phyloP scores from a whole-genome alignment of 768 basidiomycete species.

The Russula olivacea region DNA sequence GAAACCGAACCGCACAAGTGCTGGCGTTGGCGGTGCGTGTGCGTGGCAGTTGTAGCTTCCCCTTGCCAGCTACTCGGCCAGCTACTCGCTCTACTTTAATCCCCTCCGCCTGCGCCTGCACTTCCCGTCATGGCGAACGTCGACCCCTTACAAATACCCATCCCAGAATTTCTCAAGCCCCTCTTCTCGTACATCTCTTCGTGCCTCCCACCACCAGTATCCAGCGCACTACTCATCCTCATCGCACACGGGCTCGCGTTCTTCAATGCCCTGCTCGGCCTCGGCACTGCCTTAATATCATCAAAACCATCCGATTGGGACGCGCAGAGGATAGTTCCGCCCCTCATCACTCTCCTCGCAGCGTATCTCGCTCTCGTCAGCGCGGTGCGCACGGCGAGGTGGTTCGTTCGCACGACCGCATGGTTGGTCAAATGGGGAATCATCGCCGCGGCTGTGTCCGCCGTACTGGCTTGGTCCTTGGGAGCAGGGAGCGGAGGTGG shows the following conservation, averaged over 20 bases:
- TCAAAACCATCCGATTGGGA: slow-evolving; percentile 59
- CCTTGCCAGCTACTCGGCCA: not conserved
- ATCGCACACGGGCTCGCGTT: slow-evolving; percentile 50
- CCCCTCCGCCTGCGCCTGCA: not conserved
- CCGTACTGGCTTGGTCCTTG: slow-evolving; percentile 49
- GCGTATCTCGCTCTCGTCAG: slow-evolving; percentile 74
- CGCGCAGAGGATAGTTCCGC: slow-evolving; percentile 61
- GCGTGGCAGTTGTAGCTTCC: not conserved
- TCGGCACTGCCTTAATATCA: slow-evolving; percentile 44
- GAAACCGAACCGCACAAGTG: not conserved
- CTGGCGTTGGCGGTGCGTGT: not conserved
- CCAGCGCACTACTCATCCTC: slow-evolving; percentile 44
- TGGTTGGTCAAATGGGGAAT: slow-evolving; percentile 77
- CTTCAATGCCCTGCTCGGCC: slow-evolving; percentile 41
- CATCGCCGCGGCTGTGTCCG: slow-evolving; percentile 50
- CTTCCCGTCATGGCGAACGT: slow-evolving; percentile 16
- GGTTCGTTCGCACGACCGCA: slow-evolving; percentile 59
- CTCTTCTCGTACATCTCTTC: slow-evolving; percentile 50
- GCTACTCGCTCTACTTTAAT: not conserved
- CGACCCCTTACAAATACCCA: slow-evolving; percentile 24
- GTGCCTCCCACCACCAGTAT: slow-evolving; percentile 51
- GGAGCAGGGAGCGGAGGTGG: slow-evolving; percentile 32
- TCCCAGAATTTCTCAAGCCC: slow-evolving; percentile 49
- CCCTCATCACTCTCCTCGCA: slow-evolving; percentile 62
- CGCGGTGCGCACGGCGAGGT: slow-evolving; percentile 72